Base-by-base conservation (phyloP, 805 yeast species). In the Candida nitratophila region DNA sequence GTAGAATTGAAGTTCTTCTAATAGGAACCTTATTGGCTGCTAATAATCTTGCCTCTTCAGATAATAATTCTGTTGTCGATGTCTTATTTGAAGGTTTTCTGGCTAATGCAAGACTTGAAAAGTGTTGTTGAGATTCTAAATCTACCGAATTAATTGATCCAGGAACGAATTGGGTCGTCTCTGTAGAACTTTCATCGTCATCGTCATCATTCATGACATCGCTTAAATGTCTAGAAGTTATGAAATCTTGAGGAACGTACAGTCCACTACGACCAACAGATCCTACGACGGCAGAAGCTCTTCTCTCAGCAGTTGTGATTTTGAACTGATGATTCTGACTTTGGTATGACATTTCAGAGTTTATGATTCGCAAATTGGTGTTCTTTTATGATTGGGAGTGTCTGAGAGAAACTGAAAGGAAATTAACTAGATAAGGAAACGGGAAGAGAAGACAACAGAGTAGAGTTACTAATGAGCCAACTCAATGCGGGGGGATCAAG, bases 241-340 rank as follows among this genome's bases (percentile, higher is more conserved):
- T 56, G 52, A 76, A 76, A 56, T 76, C 81, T 30, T 66, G 64
- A 0, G 81, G 81, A n/a, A 73, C 56, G 44, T 62, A 76, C 3
- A 76, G 59, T 0, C 80, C 79, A 3, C 74, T 71, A 48, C 78
- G 67, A 4, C 80, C 79, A 4, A 69, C 57, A 1, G 78, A 73
- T 2, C 79, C 81, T 42, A 64, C 73, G 0, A 75, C 73, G 1
- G 74, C 65, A 0, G 81, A 75, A 4, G 76, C 78, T 45, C 81
- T 60, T 47, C 81, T 62, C 47, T 71, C 65, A 2, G 71, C 60
- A 34, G 69, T 73, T 7, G 79, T 67, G 44, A 71, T 69, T 3
- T 57, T 64, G 51, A 71, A 71, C 27, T 60, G 64, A 19, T 54
- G 61, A 7, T 15, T 32, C 26, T 22, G 31, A 22, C 12, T 36